phyloP scores from a whole-genome alignment of 768 basidiomycete genomes.

The Suillus variegatus region DNA sequence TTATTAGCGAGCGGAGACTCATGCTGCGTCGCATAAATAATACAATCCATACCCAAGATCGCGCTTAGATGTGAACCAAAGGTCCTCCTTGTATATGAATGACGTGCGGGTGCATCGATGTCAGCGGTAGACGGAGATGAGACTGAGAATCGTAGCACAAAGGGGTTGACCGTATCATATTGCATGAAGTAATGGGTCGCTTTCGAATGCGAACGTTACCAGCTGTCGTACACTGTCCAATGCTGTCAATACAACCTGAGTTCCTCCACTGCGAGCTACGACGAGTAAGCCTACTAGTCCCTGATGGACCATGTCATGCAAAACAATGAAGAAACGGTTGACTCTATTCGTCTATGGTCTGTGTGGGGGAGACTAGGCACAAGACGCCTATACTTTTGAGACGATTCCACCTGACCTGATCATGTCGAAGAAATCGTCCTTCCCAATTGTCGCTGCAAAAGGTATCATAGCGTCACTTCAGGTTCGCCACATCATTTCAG shows the following conservation, averaged over 20 bases:
- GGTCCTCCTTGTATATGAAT: neutral
- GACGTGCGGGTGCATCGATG: neutral
- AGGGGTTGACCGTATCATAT: neutral
- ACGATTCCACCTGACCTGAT: constrained; percentile 81
- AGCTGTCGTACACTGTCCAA: neutral
- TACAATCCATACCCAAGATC: neutral
- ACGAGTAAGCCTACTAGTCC: neutral
- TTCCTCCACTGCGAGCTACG: neutral
- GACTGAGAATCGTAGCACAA: neutral
- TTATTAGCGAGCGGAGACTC: neutral
- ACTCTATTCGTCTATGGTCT: neutral
- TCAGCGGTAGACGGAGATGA: neutral
- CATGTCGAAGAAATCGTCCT: constrained; percentile 81
- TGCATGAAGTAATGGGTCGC: neutral
- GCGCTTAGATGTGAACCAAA: neutral
- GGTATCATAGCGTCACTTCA: constrained; percentile 7
- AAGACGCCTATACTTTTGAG: constrained; percentile 52
- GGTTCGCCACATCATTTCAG: constrained; percentile 2
- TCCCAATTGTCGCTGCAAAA: constrained; percentile 53
- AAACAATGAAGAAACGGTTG: neutral
- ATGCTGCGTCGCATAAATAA: neutral
- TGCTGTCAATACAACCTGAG: neutral
- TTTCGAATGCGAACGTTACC: neutral
- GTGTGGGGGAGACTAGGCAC: neutral
- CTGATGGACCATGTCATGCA: neutral